These are phyloP conservation scores for Nymphaea colorata DNA, from an alignment of 164 flowering plant genomes.

Conservation along the genomic window DNA sequence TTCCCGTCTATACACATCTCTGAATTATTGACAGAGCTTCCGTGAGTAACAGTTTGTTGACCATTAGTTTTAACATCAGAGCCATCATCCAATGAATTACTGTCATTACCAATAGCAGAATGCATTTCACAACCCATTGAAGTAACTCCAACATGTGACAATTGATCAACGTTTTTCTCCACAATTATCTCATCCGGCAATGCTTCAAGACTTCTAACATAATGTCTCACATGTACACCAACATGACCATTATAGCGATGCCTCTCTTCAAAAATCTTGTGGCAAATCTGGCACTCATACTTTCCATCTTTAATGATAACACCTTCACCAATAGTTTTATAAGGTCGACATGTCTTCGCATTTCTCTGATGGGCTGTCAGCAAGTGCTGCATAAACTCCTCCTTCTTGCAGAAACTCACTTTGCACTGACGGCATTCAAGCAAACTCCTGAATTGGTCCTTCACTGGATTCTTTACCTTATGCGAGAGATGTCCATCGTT, in stretches of 20 bases:
- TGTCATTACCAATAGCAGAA: constrained; percentile 32
- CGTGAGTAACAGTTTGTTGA: constrained; percentile 1
- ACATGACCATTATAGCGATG: constrained; percentile 72
- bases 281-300: constrained; percentile 77
- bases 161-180: constrained; percentile 10
- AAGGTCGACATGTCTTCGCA: constrained; percentile 42
- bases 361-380: constrained; percentile 50
- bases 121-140: constrained; percentile 28
- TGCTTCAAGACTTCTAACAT: constrained; percentile 32
- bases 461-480: constrained; percentile 19
- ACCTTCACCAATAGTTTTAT: constrained; percentile 59
- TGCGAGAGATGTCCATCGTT: constrained; percentile 16
- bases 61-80: constrained; percentile 2
- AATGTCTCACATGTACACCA: constrained; percentile 55
- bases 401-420: constrained; percentile 52
- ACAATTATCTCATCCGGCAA: constrained; percentile 14
- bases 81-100: constrained; percentile 4
- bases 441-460: constrained; percentile 45
- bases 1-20: not conserved
- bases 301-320: constrained; percentile 63
- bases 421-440: constrained; percentile 73
- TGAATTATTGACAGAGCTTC: not conserved
- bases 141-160: constrained; percentile 17
- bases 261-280: constrained; percentile 54
- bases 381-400: constrained; percentile 60